Percentiles rank a stretch among this genome's conserved stretches.
Evolutionary conservation across 2,329 filamentous ascomycete genomes (phyloP).

Genomic region (Hymenoscyphus albidus): DNA sequence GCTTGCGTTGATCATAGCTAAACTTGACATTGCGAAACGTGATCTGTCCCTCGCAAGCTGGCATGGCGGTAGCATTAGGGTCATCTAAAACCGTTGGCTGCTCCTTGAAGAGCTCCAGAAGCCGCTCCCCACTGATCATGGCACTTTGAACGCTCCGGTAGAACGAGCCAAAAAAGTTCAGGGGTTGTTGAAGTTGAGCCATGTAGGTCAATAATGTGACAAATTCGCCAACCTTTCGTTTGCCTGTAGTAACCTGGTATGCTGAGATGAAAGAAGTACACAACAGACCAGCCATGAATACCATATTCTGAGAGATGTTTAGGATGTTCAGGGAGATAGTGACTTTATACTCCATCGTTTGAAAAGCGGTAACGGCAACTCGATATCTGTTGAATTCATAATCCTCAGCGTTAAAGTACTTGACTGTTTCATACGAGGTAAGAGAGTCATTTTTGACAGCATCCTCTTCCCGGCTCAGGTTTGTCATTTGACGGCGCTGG

Average conservation of each 20-base stretch:
- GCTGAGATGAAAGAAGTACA: conserved; percentile 70
- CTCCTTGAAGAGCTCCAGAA: conserved; percentile 95
- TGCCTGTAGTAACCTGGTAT: conserved; percentile 68
- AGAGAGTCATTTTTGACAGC: conserved; percentile 98
- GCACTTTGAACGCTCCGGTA: conserved; percentile 94
- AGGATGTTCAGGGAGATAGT: conserved; percentile 73
- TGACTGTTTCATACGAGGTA: conserved; percentile 95
- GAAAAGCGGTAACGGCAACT: conserved; percentile 65
- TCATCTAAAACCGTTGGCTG: conserved; percentile 84
- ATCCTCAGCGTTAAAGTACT: conserved; percentile 81
- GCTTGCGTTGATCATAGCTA: conserved; percentile 80
- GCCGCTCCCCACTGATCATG: conserved; percentile 94
- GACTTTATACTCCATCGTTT: conserved; percentile 71
- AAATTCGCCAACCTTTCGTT: conserved; percentile 66
- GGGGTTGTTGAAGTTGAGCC: conserved; percentile 72
- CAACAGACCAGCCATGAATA: conserved; percentile 74
- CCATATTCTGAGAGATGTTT: conserved; percentile 75
- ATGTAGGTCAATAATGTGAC: conserved; percentile 73
- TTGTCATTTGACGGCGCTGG: conserved; percentile 89
- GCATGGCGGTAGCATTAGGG: conserved; percentile 58
- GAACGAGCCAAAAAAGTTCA: conserved; percentile 91
- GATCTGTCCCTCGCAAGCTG: conserved; percentile 73
- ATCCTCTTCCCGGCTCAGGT: conserved; percentile 90
- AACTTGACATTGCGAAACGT: conserved; percentile 87
- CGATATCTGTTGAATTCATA: conserved; percentile 75